Base-by-base conservation (phyloP, 768 basidiomycete genomes). In the Collybiopsis confluens region DNA sequence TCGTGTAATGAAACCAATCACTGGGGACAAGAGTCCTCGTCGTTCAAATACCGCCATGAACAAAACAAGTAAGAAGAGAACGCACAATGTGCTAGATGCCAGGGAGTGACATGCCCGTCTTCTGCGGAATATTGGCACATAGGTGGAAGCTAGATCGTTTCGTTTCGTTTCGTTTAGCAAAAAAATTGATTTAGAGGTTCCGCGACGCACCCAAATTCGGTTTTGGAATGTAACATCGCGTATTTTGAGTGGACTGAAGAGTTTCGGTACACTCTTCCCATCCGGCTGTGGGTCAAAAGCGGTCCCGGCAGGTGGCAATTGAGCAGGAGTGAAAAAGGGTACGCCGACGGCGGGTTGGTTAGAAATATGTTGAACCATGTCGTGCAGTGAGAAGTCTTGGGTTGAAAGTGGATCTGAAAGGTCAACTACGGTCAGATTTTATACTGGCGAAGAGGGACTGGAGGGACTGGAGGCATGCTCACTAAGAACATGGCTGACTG, bases 41-140 rank as follows among this genome's bases (percentile, higher is more conserved):
- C 13, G 30, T 5, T 33, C 30, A 33, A 8, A 38, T n/a, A 8
- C 26, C 9, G 4, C 50, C 58, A 26, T 3, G 35, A 4, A 15
- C n/a, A 27, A 56, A 50, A 20, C 56, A 52, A 45, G 63, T 61
- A 49, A 8, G 61, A 63, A 18, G 64, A 26, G 28, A 67, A 67
- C 59, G 75, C 80, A 68, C 88, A 74, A 62, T 85, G 83, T 2
- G 79, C 80, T 55, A 74, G 61, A 56, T 85, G 83, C 83, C 83
- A 86, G 23, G 77, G 63, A 0, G 77, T 78, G 8, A 77, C 43
- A 59, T 62, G 68, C 21, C 82, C 84, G 68, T 83, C 66, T 30
- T 81, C 66, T 1, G 80, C 71, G 21, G 81, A 83, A 64, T 83
- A 85, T 64, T 85, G 82, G 61, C 82, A 80, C 26, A 85, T 62